Base-by-base conservation (phyloP, 2,329 filamentous ascomycete species). In the Fusarium solani-melongenae region DNA sequence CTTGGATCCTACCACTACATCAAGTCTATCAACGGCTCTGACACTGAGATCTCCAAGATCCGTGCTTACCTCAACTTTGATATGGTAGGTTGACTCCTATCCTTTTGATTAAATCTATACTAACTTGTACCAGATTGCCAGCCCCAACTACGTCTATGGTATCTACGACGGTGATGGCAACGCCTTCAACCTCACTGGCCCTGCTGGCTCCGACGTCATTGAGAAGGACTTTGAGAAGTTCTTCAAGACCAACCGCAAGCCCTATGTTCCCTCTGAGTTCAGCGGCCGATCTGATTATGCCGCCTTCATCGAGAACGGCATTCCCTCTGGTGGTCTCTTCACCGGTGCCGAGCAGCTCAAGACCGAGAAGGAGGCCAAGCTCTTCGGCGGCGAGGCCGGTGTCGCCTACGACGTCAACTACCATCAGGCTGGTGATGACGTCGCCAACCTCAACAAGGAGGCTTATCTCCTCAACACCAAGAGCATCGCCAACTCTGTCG, bases 271-370 rank as follows among this genome's bases (percentile, higher is more conserved):
- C 31, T 90, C 90, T 27, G 87, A 88, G 53, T 94, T 94, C 77
- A 88, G 89, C 78, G 90, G 90, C 7, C 88, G 91, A 62, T 90
- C 88, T 51, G 92, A 93, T 79, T 93, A 93, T 77, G 90, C 88
- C 41, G 89, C 88, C 4, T 93, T 93, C 83, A 89, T 92, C 70
- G 86, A 88, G 77, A 88, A 88, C 72, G 90, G 90, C 11, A 91
- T 93, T 67, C 90, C 92, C 3, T 88, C 89, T 0, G 92, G 92
- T 29, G 92, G 92, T 14, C 85, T 94, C 66, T 92, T 92, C 76
- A 93, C 92, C 10, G 91, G 91, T 12, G 91, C 91, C 3, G 91
- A 92, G 79, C 87, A 83, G 6, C 79, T 90, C 79, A 92, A 92
- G 86, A 92, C 90, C 0, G 83, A 84, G 36, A 86, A 87, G 44